Evolutionary conservation across 352 stramenopile genomes (phyloP).

Genomic region (Phytophthora agathidicida): DNA sequence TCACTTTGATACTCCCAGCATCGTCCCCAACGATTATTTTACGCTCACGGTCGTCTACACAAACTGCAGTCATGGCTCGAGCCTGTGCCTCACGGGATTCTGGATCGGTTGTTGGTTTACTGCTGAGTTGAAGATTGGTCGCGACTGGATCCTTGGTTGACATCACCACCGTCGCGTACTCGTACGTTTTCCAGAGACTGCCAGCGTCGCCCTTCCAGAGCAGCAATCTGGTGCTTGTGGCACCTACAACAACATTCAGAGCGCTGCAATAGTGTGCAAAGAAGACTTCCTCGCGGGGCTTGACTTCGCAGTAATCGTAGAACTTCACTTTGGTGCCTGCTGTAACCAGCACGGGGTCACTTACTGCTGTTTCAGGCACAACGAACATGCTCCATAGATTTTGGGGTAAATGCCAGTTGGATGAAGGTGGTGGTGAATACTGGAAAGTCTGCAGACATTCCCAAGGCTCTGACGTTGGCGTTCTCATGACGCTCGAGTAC

Average conservation of each 20-base stretch:
- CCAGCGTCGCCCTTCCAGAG: slow-evolving; percentile 69
- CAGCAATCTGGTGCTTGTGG: slow-evolving; percentile 58
- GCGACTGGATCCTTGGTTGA: slow-evolving; percentile 13
- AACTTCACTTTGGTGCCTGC: slow-evolving; percentile 45
- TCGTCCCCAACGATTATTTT: slow-evolving; percentile 86
- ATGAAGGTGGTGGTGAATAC: slow-evolving; percentile 17
- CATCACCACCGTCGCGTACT: slow-evolving; percentile 48
- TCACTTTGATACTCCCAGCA: slow-evolving; percentile 59
- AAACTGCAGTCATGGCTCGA: slow-evolving; percentile 69
- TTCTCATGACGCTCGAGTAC: slow-evolving; percentile 56
- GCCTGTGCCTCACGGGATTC: slow-evolving; percentile 24
- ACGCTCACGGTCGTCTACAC: slow-evolving; percentile 80
- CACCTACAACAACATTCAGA: slow-evolving; percentile 63
- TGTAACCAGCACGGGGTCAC: slow-evolving; percentile 63
- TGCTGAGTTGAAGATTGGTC: slow-evolving; percentile 5
- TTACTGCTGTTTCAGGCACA: slow-evolving; percentile 47
- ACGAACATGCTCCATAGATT: slow-evolving; percentile 45
- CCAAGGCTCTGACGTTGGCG: slow-evolving; percentile 52
- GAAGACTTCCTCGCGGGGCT: slow-evolving; percentile 68
- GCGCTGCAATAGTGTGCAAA: slow-evolving; percentile 60
- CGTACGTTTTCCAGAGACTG: slow-evolving; percentile 56
- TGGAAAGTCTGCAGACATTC: slow-evolving; percentile 55
- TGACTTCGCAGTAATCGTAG: slow-evolving; percentile 67
- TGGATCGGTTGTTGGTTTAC: slow-evolving; percentile 11
- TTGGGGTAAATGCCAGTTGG: slow-evolving; percentile 29